phyloP scores from a whole-genome alignment of 805 yeast genomes.

The Hanseniaspora lachancei region DNA sequence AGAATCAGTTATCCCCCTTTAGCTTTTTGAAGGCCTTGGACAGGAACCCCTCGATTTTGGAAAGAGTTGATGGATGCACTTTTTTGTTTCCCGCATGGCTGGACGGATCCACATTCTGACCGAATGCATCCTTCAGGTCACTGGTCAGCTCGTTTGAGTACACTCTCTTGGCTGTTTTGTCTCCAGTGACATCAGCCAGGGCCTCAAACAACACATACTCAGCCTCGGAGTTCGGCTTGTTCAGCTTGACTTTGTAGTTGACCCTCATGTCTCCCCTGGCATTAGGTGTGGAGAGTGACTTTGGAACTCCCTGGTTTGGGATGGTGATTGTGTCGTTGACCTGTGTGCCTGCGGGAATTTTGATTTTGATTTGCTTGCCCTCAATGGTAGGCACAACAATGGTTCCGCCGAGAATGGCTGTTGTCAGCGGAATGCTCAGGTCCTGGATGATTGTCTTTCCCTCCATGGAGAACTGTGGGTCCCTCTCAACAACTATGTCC shows the following conservation, averaged over 20 bases:
- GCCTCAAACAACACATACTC: constrained; percentile 87
- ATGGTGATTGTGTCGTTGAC: constrained; percentile 59
- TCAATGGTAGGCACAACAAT: constrained; percentile 82
- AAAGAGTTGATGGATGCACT: constrained; percentile 26
- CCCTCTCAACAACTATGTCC: constrained; percentile 64
- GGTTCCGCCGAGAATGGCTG: constrained; percentile 92
- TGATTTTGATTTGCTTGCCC: constrained; percentile 62
- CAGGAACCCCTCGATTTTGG: constrained; percentile 45
- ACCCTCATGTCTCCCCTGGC: constrained; percentile 71
- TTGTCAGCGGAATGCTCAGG: constrained; percentile 73
- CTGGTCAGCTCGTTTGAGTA: constrained; percentile 11
- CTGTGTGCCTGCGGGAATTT: constrained; percentile 76
- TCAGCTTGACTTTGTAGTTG: constrained; percentile 52
- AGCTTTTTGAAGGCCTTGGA: constrained; percentile 44
- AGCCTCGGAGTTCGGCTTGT: constrained; percentile 66
- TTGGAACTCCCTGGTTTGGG: constrained; percentile 81
- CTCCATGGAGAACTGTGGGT: constrained; percentile 52
- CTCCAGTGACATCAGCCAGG: constrained; percentile 80
- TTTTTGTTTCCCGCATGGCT: constrained; percentile 4
- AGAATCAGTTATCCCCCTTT: constrained; percentile 22
- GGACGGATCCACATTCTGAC: background rate
- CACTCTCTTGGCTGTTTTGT: constrained; percentile 60
- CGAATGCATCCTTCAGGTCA: background rate
- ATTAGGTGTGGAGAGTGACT: constrained; percentile 32
- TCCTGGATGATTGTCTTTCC: constrained; percentile 54